phyloP scores from a whole-genome alignment of 1,284 basidiomycete species.

The Fomitopsis pinicola region DNA sequence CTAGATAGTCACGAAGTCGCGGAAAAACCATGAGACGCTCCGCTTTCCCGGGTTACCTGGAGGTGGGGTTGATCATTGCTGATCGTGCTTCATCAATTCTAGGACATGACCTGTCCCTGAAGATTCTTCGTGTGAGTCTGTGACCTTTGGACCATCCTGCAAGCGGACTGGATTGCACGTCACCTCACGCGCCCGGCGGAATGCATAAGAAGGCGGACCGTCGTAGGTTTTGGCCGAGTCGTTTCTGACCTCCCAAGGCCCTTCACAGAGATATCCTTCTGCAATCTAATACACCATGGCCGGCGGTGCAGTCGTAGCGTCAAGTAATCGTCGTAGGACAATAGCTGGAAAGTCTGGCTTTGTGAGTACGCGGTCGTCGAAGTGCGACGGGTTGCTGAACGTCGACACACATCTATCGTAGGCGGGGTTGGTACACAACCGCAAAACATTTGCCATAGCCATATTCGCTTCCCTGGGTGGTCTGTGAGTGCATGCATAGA shows the following conservation, averaged over 20 bases:
- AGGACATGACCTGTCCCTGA: background rate
- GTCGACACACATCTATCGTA: constrained; percentile 19
- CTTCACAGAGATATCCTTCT: background rate
- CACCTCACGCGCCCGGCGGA: background rate
- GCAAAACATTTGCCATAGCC: constrained; percentile 55
- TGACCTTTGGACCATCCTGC: background rate
- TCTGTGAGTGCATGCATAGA: constrained; percentile 39
- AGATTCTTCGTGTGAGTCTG: background rate
- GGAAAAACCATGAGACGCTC: constrained; percentile 3
- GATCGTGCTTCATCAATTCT: background rate
- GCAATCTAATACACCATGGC: constrained; percentile 33
- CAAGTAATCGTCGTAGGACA: constrained; percentile 45
- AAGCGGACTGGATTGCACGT: background rate
- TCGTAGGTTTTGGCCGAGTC: background rate
- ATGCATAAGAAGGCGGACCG: background rate
- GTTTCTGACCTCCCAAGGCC: background rate
- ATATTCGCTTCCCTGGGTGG: constrained; percentile 73
- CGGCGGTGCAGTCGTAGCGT: constrained; percentile 33
- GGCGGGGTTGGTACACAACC: constrained; percentile 61
- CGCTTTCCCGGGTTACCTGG: background rate
- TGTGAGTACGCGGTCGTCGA: constrained; percentile 35
- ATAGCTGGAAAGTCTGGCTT: constrained; percentile 64
- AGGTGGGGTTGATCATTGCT: background rate
- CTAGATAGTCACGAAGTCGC: background rate
- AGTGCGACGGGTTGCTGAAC: background rate